A percentile compares a stretch with the other conserved stretches of the same genome.
These are phyloP conservation scores for Zea mays DNA, from an alignment of 176 grass and related monocot species.

Conservation along the genomic window DNA sequence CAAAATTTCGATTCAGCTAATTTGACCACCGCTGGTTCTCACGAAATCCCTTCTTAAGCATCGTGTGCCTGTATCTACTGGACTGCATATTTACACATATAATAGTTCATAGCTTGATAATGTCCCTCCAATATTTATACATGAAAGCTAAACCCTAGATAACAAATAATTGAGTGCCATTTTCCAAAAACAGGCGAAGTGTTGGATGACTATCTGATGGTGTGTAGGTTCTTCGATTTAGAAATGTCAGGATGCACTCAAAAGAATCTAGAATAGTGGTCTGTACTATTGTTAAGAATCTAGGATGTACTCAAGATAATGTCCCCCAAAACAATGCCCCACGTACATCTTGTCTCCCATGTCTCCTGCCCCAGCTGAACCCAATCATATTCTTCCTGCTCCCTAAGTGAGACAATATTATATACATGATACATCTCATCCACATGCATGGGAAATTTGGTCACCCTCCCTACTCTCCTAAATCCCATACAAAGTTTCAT, in stretches of 20 bases:
- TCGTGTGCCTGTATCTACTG: conserved; percentile 4
- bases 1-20: neutral
- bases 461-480: neutral
- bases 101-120: conserved; percentile 1
- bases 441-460: neutral
- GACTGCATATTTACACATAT: neutral
- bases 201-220: neutral
- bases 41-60: conserved; percentile 3
- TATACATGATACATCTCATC: neutral
- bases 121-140: neutral
- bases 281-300: too few relatives aligned
- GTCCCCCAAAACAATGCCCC: neutral
- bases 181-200: neutral
- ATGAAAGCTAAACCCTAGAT: neutral
- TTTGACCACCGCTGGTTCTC: neutral
- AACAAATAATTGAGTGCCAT: neutral
- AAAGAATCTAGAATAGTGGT: neutral
- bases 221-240: neutral
- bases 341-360: neutral
- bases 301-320: too few relatives aligned
- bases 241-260: neutral
- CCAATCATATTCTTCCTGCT: neutral
- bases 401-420: neutral
- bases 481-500: neutral
- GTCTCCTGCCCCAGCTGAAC: neutral